Percentiles rank a stretch among this genome's conserved stretches.
Conservation (phyloP, 139 green algal genomes). For the Gonium pectorale region DNA sequence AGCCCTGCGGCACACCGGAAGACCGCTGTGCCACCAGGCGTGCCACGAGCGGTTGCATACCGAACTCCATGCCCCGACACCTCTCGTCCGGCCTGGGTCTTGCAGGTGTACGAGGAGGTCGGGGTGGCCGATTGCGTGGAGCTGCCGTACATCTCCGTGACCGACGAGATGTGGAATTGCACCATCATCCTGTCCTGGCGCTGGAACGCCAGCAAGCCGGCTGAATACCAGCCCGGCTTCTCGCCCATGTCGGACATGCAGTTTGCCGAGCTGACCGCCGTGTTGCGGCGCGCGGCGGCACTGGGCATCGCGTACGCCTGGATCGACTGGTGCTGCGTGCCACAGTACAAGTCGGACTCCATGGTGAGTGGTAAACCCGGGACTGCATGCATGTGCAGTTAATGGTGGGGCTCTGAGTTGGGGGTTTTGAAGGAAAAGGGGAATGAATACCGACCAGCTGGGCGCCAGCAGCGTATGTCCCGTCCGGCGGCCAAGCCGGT, state of each 20-base stretch:
- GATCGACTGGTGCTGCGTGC: constrained; percentile 25
- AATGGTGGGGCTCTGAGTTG: too few relatives aligned
- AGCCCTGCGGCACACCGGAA: too few relatives aligned
- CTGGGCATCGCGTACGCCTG: background rate
- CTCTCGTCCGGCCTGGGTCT: too few relatives aligned
- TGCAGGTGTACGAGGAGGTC: constrained; percentile 24
- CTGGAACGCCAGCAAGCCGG: constrained; percentile 9
- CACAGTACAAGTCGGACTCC: background rate
- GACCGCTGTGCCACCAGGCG: too few relatives aligned
- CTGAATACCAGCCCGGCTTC: background rate
- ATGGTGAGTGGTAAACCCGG: too few relatives aligned
- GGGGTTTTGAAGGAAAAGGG: too few relatives aligned
- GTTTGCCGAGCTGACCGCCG: background rate
- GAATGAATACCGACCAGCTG: too few relatives aligned
- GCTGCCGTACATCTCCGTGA: background rate
- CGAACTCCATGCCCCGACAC: too few relatives aligned
- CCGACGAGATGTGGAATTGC: background rate
- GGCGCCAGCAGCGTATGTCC: too few relatives aligned
- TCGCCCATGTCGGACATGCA: constrained; percentile 1
- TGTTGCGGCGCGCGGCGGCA: background rate
- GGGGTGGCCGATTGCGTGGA: background rate
- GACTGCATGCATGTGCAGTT: too few relatives aligned
- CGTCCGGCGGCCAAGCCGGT: too few relatives aligned
- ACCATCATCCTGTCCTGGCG: constrained; percentile 5
- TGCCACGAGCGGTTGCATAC: too few relatives aligned